Evolutionary conservation across 106 monocot genomes (phyloP).

Genomic region (Acorus gramineus): DNA sequence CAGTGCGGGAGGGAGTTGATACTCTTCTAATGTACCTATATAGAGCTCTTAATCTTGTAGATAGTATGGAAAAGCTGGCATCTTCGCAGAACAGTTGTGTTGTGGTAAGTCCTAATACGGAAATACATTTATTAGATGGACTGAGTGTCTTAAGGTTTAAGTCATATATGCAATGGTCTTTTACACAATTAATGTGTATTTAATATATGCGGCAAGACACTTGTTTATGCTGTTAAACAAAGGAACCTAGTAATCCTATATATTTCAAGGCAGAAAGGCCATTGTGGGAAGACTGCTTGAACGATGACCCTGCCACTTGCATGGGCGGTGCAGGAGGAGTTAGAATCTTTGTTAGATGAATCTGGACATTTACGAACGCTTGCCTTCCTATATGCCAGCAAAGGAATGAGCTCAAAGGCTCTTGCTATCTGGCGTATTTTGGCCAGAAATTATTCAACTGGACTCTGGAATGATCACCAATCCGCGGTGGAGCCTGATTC

Average conservation of each 20-base stretch:
- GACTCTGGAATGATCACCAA: conserved; percentile 58
- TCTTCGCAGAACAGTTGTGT: conserved; percentile 82
- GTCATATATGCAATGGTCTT: conserved; percentile 16
- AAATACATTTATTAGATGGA: background rate
- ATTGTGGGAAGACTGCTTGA: conserved; percentile 45
- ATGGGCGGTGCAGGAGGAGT: conserved; percentile 89
- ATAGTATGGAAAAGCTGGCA: conserved; percentile 91
- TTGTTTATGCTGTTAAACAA: conserved; percentile 22
- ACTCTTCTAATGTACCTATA: conserved; percentile 98
- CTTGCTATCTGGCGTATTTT: conserved; percentile 76
- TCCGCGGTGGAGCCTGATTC: conserved; percentile 5
- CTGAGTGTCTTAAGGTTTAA: conserved; percentile 1
- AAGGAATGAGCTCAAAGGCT: conserved; percentile 88
- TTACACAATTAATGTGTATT: conserved; percentile 9
- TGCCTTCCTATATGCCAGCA: conserved; percentile 95
- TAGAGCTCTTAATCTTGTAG: conserved; percentile 75
- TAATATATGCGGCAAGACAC: conserved; percentile 22
- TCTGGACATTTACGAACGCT: conserved; percentile 96
- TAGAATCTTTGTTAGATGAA: conserved; percentile 84
- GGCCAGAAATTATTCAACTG: conserved; percentile 76
- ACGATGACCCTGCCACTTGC: conserved; percentile 50
- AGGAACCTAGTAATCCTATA: conserved; percentile 34
- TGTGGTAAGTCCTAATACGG: conserved; percentile 52
- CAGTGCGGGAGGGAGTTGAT: conserved; percentile 81
- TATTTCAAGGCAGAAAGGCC: conserved; percentile 27